Conservation (phyloP, 2,329 filamentous ascomycete species). For the Cercospora sp. region DNA sequence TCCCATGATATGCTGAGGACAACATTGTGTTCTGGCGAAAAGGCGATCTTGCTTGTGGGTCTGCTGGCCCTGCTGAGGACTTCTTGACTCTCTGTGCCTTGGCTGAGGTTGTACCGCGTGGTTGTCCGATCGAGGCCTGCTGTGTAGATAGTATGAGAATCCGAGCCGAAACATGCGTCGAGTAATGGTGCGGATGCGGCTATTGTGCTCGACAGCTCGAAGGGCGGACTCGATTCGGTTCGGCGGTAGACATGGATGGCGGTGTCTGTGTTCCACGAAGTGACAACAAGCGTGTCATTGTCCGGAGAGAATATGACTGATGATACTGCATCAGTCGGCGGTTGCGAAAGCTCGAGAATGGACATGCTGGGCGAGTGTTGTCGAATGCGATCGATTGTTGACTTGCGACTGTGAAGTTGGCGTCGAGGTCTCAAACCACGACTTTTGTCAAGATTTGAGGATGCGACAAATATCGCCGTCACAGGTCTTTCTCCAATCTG, state of each 20-base stretch:
- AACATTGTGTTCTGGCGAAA: slow-evolving; percentile 71
- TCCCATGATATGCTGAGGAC: slow-evolving; percentile 95
- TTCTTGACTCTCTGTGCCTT: slow-evolving; percentile 58
- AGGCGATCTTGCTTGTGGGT: slow-evolving; percentile 80
- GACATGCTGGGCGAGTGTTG: slow-evolving; percentile 13
- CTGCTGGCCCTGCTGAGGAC: slow-evolving; percentile 72
- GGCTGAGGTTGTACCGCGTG: slow-evolving; percentile 68
- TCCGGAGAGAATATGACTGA: slow-evolving; percentile 81
- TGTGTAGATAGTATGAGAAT: slow-evolving; percentile 79
- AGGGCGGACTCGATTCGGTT: slow-evolving; percentile 46
- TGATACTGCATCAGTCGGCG: slow-evolving; percentile 85
- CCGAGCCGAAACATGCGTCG: slow-evolving; percentile 83
- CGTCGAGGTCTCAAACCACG: neutral
- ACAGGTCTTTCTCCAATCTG: neutral
- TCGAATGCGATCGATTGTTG: slow-evolving; percentile 5
- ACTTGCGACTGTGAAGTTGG: neutral
- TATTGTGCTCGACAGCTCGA: slow-evolving; percentile 6
- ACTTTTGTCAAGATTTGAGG: neutral
- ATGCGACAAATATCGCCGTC: neutral
- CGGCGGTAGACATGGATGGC: slow-evolving; percentile 76
- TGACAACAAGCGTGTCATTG: slow-evolving; percentile 77
- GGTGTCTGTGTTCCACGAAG: slow-evolving; percentile 78
- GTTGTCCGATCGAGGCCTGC: slow-evolving; percentile 87
- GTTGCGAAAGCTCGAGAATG: slow-evolving; percentile 66
- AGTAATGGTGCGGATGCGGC: slow-evolving; percentile 72